Evolutionary conservation across 2,329 filamentous ascomycete genomes (phyloP), one percentile per base, ranked within the genome.

Genomic region (Penicillium sp.): DNA sequence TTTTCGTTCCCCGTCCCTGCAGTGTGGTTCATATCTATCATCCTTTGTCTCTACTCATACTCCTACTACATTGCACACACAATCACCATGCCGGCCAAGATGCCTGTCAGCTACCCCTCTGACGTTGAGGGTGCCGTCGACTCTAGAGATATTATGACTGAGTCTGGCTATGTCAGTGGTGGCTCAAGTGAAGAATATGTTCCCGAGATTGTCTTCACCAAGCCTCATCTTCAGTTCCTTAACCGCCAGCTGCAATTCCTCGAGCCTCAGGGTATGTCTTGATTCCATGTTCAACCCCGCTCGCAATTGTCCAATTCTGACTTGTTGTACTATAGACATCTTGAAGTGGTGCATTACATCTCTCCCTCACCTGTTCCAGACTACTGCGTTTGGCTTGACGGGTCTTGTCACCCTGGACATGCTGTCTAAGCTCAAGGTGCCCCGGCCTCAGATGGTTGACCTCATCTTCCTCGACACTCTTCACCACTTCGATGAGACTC

Each of bases 301-400:
- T 27, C 44, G 23, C 38, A n/a, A 23, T 44, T 24, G 28, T 32
- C 46, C 44, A 18, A 20, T 28, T 49, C 53, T 60, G 46, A 58
- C 48, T 52, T 47, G 49, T 55, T 46, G 18, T 44, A 53, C 60
- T n/a, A 28, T 48, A 80, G 92, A 96, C 58, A 87, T 97, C 63
- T 81, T 98, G 53, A 86, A 84, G 74, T 96, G 95, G 87, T 89
- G 86, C 78, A 87, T 92, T 67, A 85, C 88, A 62, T 87, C 92
- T 62, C 86, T 98, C 63, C 93, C 93, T 64, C 87, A 87, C 67
- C 82, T 97, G 39, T 96, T 83, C 75, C 88, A 93, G 72, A 89
- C 87, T 38, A 92, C 88, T 10, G 88, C 88, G 48, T 92, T 92
- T 66, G 88, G 88, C 46, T 74, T 92, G 54, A 88, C 87, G 1